phyloP scores from a whole-genome alignment of 139 green algal species.

The Picochlorum costavermella region DNA sequence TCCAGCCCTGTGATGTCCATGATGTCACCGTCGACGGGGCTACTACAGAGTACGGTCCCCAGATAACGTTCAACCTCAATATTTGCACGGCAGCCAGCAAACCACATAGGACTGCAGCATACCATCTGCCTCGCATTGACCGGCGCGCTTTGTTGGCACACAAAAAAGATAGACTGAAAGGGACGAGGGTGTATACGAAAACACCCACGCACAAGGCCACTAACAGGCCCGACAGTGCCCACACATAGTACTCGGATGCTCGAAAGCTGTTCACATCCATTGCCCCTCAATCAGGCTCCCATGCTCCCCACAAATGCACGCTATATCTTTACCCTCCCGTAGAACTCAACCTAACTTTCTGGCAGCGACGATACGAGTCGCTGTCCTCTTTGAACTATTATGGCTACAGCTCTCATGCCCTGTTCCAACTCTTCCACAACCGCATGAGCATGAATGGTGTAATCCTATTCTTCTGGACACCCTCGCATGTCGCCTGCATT shows the following conservation, averaged over 20 bases:
- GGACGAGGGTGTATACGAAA: neutral
- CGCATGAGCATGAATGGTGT: no score
- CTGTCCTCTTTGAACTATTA: no score
- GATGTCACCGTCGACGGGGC: constrained; percentile 2
- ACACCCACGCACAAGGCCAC: neutral
- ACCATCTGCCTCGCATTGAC: constrained; percentile 1
- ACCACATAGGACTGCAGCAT: constrained; percentile 6
- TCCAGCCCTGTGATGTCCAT: constrained; percentile 22
- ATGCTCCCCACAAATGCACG: no score
- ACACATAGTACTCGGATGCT: neutral
- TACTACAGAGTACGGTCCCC: constrained; percentile 20
- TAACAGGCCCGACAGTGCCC: neutral
- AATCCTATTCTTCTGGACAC: no score
- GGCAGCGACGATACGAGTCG: no score
- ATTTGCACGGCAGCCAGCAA: constrained; percentile 8
- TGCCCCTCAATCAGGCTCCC: no score
- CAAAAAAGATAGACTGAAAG: neutral
- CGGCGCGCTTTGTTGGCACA: neutral
- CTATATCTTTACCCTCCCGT: no score
- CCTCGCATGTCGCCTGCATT: no score
- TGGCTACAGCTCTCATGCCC: no score
- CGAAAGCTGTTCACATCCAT: neutral
- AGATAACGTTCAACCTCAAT: constrained; percentile 22
- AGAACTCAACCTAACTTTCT: no score
- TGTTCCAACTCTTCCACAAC: no score